Percentiles rank a stretch among this genome's conserved stretches.
These are phyloP conservation scores for Phytophthora sansomeana DNA, from an alignment of 352 stramenopile genomes.

Conservation along the genomic window DNA sequence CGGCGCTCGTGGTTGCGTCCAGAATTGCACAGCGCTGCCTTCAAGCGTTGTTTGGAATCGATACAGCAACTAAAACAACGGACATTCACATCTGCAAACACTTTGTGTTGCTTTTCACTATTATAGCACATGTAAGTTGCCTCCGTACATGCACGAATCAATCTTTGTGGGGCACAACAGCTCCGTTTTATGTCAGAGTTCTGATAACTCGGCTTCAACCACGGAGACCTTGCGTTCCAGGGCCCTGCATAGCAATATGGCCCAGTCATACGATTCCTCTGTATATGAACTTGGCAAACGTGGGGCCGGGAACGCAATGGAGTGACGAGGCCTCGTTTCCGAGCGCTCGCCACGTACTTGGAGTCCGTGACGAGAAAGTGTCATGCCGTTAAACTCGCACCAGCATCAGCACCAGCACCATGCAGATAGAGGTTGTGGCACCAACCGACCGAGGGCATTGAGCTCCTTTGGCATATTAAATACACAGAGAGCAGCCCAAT, in stretches of 20 bases:
- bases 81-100: too few relatives aligned
- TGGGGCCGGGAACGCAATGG: not conserved
- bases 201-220: slow-evolving; percentile 16
- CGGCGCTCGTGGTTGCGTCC: too few relatives aligned
- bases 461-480: too few relatives aligned
- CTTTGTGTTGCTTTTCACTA: too few relatives aligned
- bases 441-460: too few relatives aligned
- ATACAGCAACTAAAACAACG: too few relatives aligned
- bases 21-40: too few relatives aligned
- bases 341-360: not conserved
- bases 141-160: not conserved
- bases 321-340: slow-evolving; percentile 30
- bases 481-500: too few relatives aligned
- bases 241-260: not conserved
- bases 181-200: slow-evolving; percentile 1
- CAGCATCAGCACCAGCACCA: too few relatives aligned
- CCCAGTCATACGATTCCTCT: not conserved
- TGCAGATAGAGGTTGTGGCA: too few relatives aligned
- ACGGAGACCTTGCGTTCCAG: slow-evolving; percentile 19
- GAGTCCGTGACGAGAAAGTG: slow-evolving; percentile 18
- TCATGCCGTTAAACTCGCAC: slow-evolving; percentile 4
- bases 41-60: too few relatives aligned
- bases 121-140: too few relatives aligned
- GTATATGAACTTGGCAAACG: not conserved
- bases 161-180: not conserved